phyloP scores from a whole-genome alignment of 2,329 filamentous ascomycete genomes.

The Aspergillus ochraceus region DNA sequence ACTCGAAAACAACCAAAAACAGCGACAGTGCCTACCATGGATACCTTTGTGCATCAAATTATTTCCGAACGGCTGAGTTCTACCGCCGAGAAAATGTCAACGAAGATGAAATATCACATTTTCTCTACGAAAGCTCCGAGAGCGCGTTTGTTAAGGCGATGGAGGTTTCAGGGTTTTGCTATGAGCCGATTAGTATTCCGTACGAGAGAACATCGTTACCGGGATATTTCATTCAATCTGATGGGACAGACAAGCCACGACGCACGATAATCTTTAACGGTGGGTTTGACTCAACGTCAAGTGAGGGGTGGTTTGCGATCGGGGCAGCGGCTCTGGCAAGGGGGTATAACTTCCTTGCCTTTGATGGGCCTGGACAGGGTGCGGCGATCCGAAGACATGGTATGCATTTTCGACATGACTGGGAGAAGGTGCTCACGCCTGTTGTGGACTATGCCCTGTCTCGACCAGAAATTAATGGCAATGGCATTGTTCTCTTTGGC shows the following conservation, averaged over 20 bases:
- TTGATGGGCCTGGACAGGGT: constrained; percentile 36
- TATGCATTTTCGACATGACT: constrained; percentile 30
- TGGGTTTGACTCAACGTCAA: constrained; percentile 32
- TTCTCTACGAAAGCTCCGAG: neutral
- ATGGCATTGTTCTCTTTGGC: constrained; percentile 25
- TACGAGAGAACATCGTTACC: neutral
- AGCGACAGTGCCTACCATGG: neutral
- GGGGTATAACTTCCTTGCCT: constrained; percentile 33
- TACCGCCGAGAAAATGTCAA: neutral
- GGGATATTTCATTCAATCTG: neutral
- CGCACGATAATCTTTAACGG: constrained; percentile 21
- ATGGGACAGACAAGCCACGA: neutral
- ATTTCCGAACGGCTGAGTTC: constrained; percentile 1
- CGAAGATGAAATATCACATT: neutral
- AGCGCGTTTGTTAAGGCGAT: neutral
- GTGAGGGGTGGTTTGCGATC: constrained; percentile 28
- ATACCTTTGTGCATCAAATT: neutral
- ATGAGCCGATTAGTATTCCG: neutral
- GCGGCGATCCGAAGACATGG: constrained; percentile 25
- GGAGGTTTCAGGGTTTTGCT: neutral
- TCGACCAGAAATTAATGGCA: constrained; percentile 23
- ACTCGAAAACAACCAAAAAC: neutral
- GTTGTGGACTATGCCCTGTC: constrained; percentile 30
- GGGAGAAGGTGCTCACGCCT: constrained; percentile 30
- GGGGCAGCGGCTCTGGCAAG: constrained; percentile 27